These are phyloP conservation scores for Citropsis articulata DNA, from an alignment of 345 rosid genomes.

Conservation along the genomic window DNA sequence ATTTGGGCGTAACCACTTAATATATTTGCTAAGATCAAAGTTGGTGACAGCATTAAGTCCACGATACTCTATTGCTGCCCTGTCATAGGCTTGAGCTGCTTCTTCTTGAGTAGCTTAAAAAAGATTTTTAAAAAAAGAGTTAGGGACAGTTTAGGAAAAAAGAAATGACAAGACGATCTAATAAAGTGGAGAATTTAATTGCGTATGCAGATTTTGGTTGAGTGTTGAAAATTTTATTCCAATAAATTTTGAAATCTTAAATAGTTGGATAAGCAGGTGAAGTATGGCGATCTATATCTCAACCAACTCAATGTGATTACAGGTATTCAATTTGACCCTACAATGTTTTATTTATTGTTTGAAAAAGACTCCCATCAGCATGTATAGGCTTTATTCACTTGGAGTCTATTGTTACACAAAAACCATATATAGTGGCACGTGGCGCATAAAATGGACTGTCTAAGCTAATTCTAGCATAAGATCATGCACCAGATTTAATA, in stretches of 20 bases:
- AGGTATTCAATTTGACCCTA: not conserved
- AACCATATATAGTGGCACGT: not conserved
- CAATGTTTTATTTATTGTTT: not conserved
- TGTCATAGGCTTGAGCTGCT: conserved; percentile 88
- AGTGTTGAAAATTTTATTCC: not conserved
- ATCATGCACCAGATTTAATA: not conserved
- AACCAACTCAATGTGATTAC: conserved; percentile 25
- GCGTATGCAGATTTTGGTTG: conserved; percentile 34
- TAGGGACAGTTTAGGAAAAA: not conserved
- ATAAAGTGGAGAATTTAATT: conserved; percentile 13
- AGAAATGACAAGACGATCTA: not conserved
- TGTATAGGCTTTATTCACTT: not conserved
- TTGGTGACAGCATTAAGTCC: conserved; percentile 92
- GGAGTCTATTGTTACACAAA: not conserved
- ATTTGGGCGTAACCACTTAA: conserved; percentile 41
- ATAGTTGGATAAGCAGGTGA: conserved; percentile 33
- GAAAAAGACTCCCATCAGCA: not conserved
- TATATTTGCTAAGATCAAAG: conserved; percentile 85
- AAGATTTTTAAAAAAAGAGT: not conserved
- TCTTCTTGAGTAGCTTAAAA: conserved; percentile 90
- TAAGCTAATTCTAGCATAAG: not conserved
- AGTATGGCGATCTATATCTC: conserved; percentile 42
- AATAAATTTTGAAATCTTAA: conserved; percentile 4
- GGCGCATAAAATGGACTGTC: not conserved
- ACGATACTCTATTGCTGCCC: conserved; percentile 92